A percentile compares a stretch with the other conserved stretches of the same genome.
phyloP scores from a whole-genome alignment of 352 stramenopile genomes.

The Pythium monospermum region DNA sequence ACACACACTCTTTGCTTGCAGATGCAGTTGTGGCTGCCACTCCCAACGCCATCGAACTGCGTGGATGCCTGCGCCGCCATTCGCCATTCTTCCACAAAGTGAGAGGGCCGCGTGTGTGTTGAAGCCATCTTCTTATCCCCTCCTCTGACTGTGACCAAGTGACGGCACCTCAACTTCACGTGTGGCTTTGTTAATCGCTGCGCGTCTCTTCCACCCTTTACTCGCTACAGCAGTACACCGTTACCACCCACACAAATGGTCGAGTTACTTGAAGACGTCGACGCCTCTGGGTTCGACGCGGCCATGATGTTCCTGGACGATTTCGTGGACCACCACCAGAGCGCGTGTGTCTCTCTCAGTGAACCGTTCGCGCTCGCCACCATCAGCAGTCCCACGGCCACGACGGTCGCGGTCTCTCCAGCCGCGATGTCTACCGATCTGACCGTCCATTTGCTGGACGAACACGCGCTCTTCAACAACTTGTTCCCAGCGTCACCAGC shows the following conservation, averaged over 20 bases:
- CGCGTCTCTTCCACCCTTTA: too few relatives aligned
- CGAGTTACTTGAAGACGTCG: slow-evolving; percentile 14
- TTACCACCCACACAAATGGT: slow-evolving; percentile 7
- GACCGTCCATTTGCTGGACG: slow-evolving; percentile 14
- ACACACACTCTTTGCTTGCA: not conserved
- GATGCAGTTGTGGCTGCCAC: too few relatives aligned
- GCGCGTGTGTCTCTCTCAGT: not conserved
- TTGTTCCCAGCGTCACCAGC: slow-evolving; percentile 4
- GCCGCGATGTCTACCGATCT: too few relatives aligned
- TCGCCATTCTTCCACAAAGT: too few relatives aligned
- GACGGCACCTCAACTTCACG: too few relatives aligned
- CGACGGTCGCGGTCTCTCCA: not conserved
- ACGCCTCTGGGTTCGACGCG: slow-evolving; percentile 15
- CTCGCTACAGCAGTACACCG: not conserved
- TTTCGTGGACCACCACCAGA: slow-evolving; percentile 1
- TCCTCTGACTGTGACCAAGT: too few relatives aligned
- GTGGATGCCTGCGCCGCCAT: too few relatives aligned
- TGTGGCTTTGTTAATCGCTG: too few relatives aligned
- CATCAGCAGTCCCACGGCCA: not conserved
- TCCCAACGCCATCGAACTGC: too few relatives aligned
- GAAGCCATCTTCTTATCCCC: too few relatives aligned
- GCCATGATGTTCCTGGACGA: slow-evolving; percentile 22
- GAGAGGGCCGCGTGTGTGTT: too few relatives aligned
- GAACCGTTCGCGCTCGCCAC: not conserved
- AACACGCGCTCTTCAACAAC: slow-evolving; percentile 14